Percentiles rank a stretch among this genome's conserved stretches.
Conservation (phyloP, 1,139 yeast genomes). For the Saccharomyces hybrid region DNA sequence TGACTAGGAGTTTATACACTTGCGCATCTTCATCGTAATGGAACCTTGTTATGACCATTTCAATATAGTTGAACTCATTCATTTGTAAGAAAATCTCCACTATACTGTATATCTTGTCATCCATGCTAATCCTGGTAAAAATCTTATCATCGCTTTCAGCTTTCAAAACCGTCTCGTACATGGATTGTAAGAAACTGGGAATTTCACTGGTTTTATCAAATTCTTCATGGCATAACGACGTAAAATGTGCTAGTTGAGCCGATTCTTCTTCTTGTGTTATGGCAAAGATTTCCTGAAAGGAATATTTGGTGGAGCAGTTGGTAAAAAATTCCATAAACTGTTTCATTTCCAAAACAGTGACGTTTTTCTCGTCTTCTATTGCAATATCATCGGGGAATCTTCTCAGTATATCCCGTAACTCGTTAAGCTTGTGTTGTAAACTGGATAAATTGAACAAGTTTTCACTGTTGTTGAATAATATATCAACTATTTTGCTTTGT, state of each 20-base stretch:
- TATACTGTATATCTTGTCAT: conserved; percentile 14
- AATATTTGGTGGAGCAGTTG: conserved; percentile 10
- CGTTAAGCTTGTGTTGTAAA: conserved; percentile 6
- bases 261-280: conserved; percentile 18
- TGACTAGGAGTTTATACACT: conserved; percentile 15
- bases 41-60: conserved; percentile 10
- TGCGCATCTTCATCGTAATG: conserved; percentile 15
- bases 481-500: conserved; percentile 13
- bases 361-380: conserved; percentile 5
- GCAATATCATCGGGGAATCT: conserved; percentile 10
- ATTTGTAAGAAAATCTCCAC: conserved; percentile 21
- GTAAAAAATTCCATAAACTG: conserved; percentile 16
- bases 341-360: conserved; percentile 12
- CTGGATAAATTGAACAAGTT: conserved; percentile 6
- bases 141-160: conserved; percentile 6
- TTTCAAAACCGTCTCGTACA: conserved; percentile 1
- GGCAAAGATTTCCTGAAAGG: conserved; percentile 16
- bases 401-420: conserved; percentile 12
- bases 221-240: conserved; percentile 10
- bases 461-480: conserved; percentile 20
- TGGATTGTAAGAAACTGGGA: neutral
- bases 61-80: conserved; percentile 21
- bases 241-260: conserved; percentile 22
- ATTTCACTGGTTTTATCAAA: neutral
- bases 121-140: conserved; percentile 13